Evolutionary conservation across 257 asterid species (phyloP).

Genomic region (Prunella vulgaris): DNA sequence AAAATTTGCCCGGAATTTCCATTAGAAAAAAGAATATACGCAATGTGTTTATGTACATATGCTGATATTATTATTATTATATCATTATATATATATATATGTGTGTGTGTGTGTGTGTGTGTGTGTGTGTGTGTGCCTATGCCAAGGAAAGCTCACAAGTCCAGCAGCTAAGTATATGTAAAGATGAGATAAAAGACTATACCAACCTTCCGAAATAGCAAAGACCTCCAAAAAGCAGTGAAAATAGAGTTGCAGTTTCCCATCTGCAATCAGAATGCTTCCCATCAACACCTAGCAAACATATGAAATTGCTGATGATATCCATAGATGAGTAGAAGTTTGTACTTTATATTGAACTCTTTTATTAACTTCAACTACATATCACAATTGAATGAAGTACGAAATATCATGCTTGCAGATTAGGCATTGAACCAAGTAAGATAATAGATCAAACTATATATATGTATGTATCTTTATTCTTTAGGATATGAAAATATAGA

Average conservation of each 20-base stretch:
- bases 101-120: no score
- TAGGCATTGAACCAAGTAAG: neutral
- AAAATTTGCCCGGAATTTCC: neutral
- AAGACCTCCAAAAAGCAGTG: slow-evolving; percentile 76
- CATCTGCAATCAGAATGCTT: slow-evolving; percentile 93
- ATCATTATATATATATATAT: no score
- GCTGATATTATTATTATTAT: no score
- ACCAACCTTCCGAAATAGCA: slow-evolving; percentile 82
- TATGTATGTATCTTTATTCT: neutral
- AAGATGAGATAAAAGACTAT: neutral
- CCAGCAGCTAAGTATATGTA: neutral
- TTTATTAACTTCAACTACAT: neutral
- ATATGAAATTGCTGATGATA: slow-evolving; percentile 36
- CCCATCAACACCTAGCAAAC: slow-evolving; percentile 70
- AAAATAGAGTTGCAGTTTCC: slow-evolving; percentile 82
- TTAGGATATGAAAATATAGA: neutral
- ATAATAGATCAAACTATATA: neutral
- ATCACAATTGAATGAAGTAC: neutral
- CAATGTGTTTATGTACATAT: neutral
- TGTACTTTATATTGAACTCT: neutral
- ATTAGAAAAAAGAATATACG: neutral
- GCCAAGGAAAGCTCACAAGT: neutral
- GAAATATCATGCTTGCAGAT: neutral
- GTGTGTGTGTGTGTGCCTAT: neutral
- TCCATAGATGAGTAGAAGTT: neutral